Base-by-base conservation (phyloP, 2,329 filamentous ascomycete genomes). In the Claviceps quebecensis region DNA sequence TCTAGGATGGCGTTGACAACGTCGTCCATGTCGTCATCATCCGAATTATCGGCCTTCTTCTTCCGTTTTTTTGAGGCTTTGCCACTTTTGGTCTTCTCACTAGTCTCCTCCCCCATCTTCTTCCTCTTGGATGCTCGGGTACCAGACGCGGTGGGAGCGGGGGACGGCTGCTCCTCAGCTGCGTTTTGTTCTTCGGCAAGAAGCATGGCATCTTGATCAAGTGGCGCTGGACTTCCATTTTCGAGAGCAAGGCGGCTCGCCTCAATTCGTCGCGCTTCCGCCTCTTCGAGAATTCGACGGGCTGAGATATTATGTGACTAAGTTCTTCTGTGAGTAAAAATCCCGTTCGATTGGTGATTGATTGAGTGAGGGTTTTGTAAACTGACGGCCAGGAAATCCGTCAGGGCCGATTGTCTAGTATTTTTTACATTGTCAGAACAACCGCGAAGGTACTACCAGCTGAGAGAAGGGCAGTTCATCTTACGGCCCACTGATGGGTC, bases 301-400 rank as follows among this genome's bases (percentile, higher is more conserved):
- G 78, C 76, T 22, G 79, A 86, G 57, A 88, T 88, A 59, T 87
- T 87, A 64, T 86, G 82, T 2, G 83, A 79, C 77, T 84, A 37
- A 29, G 13, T 17, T 5, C 7, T 8, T 38, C 14, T 37, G 51
- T 67, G 47, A 67, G 60, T 45, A 51, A 29, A 6, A 6, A 19
- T 11, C 2, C 1, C 14, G n/a, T n/a, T 26, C 37, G 14, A n/a
- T 5, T 36, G 45, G n/a, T 22, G 26, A 13, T 23, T 13, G 14
- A 17, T 45, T 3, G 16, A 22, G 13, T 3, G 16, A 22, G 13
- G 16, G 16, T 17, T 4, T 8, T 29, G 22, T 16, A n/a, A n/a
- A 58, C 70, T 56, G 56, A 73, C 72, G 23, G 74, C 74, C 44
- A 78, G 63, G 54, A 75, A 78, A 56, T 77, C 73, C 2, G 74